Conservation (phyloP, 139 green algal species). For the Gonium pectorale region DNA sequence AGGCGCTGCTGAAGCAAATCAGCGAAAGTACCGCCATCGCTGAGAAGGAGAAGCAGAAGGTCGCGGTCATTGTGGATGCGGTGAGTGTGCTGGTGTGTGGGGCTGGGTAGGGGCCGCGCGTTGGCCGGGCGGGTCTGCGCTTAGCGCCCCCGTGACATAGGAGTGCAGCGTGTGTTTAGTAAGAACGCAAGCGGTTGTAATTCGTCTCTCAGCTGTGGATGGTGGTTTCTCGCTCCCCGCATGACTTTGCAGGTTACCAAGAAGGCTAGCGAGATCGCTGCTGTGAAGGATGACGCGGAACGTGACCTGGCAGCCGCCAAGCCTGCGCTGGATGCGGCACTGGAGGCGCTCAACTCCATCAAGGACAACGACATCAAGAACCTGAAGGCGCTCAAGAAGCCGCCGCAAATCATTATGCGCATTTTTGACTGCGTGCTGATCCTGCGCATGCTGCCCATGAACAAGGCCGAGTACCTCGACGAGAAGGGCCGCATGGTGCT, state of each 20-base stretch:
- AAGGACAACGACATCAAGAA: slow-evolving; percentile 83
- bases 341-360: slow-evolving; percentile 93
- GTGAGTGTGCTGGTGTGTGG: too few relatives aligned
- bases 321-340: slow-evolving; percentile 91
- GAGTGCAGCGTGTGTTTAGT: too few relatives aligned
- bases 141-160: too few relatives aligned
- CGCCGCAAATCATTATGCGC: slow-evolving; percentile 95
- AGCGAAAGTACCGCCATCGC: slow-evolving; percentile 88
- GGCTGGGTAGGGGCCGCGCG: too few relatives aligned
- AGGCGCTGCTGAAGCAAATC: slow-evolving; percentile 92
- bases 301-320: slow-evolving; percentile 90
- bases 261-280: slow-evolving; percentile 74
- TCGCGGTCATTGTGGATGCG: slow-evolving; percentile 88
- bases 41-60: slow-evolving; percentile 92
- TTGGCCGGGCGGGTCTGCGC: too few relatives aligned
- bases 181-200: too few relatives aligned
- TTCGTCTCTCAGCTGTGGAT: too few relatives aligned
- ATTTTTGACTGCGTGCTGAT: slow-evolving; percentile 97
- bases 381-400: slow-evolving; percentile 95
- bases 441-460: slow-evolving; percentile 72
- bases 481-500: slow-evolving; percentile 77
- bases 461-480: slow-evolving; percentile 54
- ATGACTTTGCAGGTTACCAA: slow-evolving; percentile 44
- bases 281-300: slow-evolving; percentile 87
- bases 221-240: too few relatives aligned